Percentiles rank a stretch among this genome's conserved stretches.
Evolutionary conservation across 108 stramenopile species (phyloP).

Genomic region (Aurantiochytrium sp.): DNA sequence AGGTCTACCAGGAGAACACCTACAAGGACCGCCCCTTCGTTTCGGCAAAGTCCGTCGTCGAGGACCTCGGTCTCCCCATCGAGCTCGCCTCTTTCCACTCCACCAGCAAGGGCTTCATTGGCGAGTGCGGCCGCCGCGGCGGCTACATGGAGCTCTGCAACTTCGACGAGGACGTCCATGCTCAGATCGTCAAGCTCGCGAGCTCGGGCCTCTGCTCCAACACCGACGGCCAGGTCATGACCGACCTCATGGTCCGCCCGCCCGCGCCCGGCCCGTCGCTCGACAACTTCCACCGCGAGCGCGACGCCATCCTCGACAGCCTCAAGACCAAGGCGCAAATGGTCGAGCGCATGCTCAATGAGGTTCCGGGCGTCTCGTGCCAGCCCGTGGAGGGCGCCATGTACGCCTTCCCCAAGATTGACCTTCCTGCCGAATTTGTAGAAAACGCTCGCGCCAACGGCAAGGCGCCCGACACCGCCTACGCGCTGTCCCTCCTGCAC

Average conservation of each 20-base stretch:
- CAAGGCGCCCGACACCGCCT: constrained; percentile 79
- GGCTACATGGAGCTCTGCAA: constrained; percentile 83
- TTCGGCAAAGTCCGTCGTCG: constrained; percentile 62
- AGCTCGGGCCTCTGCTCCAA: constrained; percentile 74
- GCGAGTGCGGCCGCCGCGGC: constrained; percentile 87
- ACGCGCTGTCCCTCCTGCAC: constrained; percentile 80
- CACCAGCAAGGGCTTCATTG: constrained; percentile 79
- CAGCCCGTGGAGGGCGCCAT: constrained; percentile 84
- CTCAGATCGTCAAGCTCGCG: constrained; percentile 82
- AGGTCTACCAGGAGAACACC: constrained; percentile 89
- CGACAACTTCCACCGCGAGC: constrained; percentile 63
- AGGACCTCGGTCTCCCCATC: constrained; percentile 62
- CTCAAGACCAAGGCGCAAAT: constrained; percentile 71
- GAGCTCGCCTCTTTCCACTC: constrained; percentile 85
- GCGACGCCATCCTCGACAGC: constrained; percentile 61
- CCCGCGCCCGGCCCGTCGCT: constrained; percentile 68
- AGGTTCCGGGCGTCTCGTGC: constrained; percentile 80
- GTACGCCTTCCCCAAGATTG: constrained; percentile 85
- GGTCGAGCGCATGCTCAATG: constrained; percentile 76
- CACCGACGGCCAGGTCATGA: constrained; percentile 77
- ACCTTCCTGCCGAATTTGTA: constrained; percentile 72
- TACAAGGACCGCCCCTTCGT: constrained; percentile 70
- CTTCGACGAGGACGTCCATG: constrained; percentile 74
- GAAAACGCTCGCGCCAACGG: constrained; percentile 64
- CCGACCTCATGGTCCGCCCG: constrained; percentile 81